Evolutionary conservation across 495 filamentous ascomycete genomes (phyloP).

Genomic region (Durotheca rogersii): DNA sequence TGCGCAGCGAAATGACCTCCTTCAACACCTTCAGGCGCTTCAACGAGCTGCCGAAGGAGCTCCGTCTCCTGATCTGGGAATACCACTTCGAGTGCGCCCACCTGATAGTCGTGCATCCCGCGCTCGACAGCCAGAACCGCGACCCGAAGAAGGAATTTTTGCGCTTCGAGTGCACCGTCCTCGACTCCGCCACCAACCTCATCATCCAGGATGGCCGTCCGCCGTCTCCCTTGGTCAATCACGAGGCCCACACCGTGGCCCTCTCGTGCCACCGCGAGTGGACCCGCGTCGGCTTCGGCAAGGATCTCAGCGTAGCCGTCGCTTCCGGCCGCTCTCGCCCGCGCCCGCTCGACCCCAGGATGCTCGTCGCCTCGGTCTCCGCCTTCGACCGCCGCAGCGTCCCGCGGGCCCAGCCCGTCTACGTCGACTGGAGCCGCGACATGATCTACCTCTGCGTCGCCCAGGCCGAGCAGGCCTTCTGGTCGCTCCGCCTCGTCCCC

Average conservation of each 20-base stretch:
- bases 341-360: slow-evolving; percentile 1
- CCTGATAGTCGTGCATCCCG: slow-evolving; percentile 23
- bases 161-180: slow-evolving; percentile 13
- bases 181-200: slow-evolving; percentile 26
- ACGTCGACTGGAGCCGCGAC: slow-evolving; percentile 22
- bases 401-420: slow-evolving; percentile 4
- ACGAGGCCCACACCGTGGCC: slow-evolving; percentile 15
- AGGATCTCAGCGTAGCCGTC: slow-evolving; percentile 12
- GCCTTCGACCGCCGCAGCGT: neutral
- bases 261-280: slow-evolving; percentile 11
- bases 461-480: slow-evolving; percentile 24
- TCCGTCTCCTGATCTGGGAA: slow-evolving; percentile 35
- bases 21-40: slow-evolving; percentile 31
- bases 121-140: slow-evolving; percentile 10
- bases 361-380: neutral
- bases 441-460: slow-evolving; percentile 23
- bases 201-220: slow-evolving; percentile 11
- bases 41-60: slow-evolving; percentile 29
- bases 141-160: slow-evolving; percentile 15
- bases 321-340: slow-evolving; percentile 10
- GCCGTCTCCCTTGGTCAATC: slow-evolving; percentile 18
- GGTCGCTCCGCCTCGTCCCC: slow-evolving; percentile 14
- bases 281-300: slow-evolving; percentile 16
- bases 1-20: slow-evolving; percentile 4
- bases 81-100: slow-evolving; percentile 35